These are phyloP conservation scores for Daldinia concentrica DNA, from an alignment of 495 filamentous ascomycete genomes.

Conservation along the genomic window DNA sequence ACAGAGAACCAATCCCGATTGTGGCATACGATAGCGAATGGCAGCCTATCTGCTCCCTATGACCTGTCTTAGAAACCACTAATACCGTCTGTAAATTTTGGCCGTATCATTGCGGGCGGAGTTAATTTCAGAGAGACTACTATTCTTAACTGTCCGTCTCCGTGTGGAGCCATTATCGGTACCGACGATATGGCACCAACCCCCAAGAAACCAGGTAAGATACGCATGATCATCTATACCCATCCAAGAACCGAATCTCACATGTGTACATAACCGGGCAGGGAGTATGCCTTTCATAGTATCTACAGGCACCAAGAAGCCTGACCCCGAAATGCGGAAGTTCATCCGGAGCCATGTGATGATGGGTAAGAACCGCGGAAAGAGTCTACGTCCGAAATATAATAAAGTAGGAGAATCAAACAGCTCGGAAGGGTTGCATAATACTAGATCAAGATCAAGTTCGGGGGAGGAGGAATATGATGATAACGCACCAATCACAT, in stretches of 20 bases:
- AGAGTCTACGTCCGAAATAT: conserved; percentile 2
- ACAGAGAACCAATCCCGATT: background rate
- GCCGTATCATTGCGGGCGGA: background rate
- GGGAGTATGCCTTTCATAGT: conserved; percentile 44
- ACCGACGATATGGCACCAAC: conserved; percentile 16
- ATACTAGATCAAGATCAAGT: background rate
- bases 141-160: background rate
- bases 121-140: too few species aligned
- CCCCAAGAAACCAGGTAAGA: conserved; percentile 20
- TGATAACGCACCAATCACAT: background rate
- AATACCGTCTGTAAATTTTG: background rate
- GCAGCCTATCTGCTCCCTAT: background rate
- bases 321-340: conserved; percentile 48
- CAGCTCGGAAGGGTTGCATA: background rate
- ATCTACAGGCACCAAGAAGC: conserved; percentile 44
- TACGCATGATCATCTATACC: background rate
- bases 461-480: background rate
- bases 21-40: too few species aligned
- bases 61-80: background rate
- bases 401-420: conserved; percentile 6
- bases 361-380: conserved; percentile 57
- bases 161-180: background rate
- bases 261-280: background rate
- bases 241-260: background rate
- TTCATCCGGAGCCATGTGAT: conserved; percentile 60